Evolutionary conservation across 2,329 filamentous ascomycete species (phyloP).

Genomic region (Aspergillus brasiliensis): DNA sequence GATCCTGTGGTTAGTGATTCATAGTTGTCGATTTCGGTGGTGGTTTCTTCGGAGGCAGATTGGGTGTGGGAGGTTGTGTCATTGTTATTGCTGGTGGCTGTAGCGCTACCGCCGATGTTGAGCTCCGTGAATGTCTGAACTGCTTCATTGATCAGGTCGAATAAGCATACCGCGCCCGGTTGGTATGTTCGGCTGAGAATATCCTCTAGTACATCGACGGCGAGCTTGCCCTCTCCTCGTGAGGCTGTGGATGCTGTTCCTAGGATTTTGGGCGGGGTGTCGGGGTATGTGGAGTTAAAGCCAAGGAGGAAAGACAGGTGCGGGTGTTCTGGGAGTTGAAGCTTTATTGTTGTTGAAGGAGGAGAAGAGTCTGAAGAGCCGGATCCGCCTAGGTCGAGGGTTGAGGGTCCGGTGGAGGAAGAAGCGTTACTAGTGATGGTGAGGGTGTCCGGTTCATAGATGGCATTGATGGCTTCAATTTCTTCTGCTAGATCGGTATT

Average conservation of each 20-base stretch:
- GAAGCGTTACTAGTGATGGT: slow-evolving; percentile 40
- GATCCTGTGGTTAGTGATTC: neutral
- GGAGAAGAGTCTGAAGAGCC: slow-evolving; percentile 16
- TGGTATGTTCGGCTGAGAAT: slow-evolving; percentile 69
- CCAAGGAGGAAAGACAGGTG: slow-evolving; percentile 55
- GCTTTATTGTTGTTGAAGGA: slow-evolving; percentile 52
- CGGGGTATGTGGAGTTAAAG: slow-evolving; percentile 76
- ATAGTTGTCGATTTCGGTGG: neutral
- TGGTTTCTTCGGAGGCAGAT: neutral
- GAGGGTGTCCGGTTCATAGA: slow-evolving; percentile 68
- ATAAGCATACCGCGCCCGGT: slow-evolving; percentile 79
- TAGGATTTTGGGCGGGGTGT: slow-evolving; percentile 69
- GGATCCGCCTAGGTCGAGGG: slow-evolving; percentile 31
- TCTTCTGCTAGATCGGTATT: slow-evolving; percentile 49
- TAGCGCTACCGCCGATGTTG: slow-evolving; percentile 38
- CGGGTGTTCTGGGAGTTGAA: slow-evolving; percentile 66
- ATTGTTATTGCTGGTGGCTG: neutral
- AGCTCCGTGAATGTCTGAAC: slow-evolving; percentile 58
- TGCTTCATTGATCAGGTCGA: slow-evolving; percentile 78
- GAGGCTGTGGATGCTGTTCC: slow-evolving; percentile 76
- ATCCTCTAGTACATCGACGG: slow-evolving; percentile 69
- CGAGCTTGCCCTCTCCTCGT: slow-evolving; percentile 70
- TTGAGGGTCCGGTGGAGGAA: slow-evolving; percentile 21
- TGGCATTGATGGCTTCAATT: slow-evolving; percentile 52
- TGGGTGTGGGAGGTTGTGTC: slow-evolving; percentile 10